phyloP scores from a whole-genome alignment of 1,139 yeast genomes.

The Suhomyces bribrorum region DNA sequence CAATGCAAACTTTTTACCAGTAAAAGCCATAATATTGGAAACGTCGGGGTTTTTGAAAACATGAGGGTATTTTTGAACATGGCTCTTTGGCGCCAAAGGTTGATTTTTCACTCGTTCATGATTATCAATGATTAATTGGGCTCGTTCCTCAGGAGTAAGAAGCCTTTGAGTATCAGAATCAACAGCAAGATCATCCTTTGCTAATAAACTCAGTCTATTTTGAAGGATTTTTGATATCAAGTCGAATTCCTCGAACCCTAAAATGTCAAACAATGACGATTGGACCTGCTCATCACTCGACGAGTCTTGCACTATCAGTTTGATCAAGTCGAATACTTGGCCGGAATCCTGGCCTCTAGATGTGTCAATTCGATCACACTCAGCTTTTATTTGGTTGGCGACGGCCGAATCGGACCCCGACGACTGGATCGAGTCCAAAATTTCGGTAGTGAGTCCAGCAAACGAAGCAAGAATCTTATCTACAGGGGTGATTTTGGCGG shows the following conservation, averaged over 20 bases:
- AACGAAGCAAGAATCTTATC: constrained; percentile 31
- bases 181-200: constrained; percentile 6
- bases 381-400: constrained; percentile 22
- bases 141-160: constrained; percentile 59
- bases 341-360: constrained; percentile 28
- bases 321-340: constrained; percentile 27
- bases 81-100: constrained; percentile 47
- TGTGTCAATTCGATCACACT: constrained; percentile 31
- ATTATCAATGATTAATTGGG: constrained; percentile 57
- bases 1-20: constrained; percentile 76
- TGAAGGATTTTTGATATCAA: constrained; percentile 67
- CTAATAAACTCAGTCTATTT: constrained; percentile 38
- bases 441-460: constrained; percentile 32
- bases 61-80: constrained; percentile 72
- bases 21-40: constrained; percentile 66
- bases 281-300: constrained; percentile 64
- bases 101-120: constrained; percentile 52
- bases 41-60: constrained; percentile 68
- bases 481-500: constrained; percentile 28
- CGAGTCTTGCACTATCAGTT: constrained; percentile 23
- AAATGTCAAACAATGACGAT: constrained; percentile 66
- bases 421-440: constrained; percentile 31
- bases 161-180: constrained; percentile 22
- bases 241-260: constrained; percentile 86
- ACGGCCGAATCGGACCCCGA: neutral